phyloP scores from a whole-genome alignment of 1,284 basidiomycete species.

The Schizophyllum amplum region DNA sequence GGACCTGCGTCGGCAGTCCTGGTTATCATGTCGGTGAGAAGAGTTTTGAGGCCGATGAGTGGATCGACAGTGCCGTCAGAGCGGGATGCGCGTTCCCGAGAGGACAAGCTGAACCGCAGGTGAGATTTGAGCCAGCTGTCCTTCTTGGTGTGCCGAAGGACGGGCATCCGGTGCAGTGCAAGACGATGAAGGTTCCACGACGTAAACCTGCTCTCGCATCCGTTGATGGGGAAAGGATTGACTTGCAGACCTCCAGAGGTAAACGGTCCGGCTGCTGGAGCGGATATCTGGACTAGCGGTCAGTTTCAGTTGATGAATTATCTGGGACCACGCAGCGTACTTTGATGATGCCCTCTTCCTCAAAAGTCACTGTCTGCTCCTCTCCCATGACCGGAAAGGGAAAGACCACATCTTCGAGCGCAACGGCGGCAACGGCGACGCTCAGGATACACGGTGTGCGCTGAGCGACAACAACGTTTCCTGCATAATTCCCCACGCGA shows the following conservation, averaged over 20 bases:
- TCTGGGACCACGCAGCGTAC: constrained; percentile 12
- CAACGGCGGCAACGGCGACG: constrained; percentile 17
- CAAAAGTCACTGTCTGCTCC: constrained; percentile 20
- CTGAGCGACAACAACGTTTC: constrained; percentile 20
- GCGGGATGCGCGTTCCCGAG: constrained; percentile 16
- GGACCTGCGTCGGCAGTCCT: constrained; percentile 12
- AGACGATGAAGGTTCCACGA: constrained; percentile 25
- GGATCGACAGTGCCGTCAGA: constrained; percentile 8
- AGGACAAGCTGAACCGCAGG: constrained; percentile 20
- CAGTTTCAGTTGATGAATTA: not conserved
- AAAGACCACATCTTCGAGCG: constrained; percentile 19
- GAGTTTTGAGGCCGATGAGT: constrained; percentile 21
- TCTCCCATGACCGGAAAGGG: constrained; percentile 26
- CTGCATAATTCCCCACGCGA: constrained; percentile 17
- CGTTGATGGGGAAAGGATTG: constrained; percentile 19
- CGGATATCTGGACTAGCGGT: constrained; percentile 17
- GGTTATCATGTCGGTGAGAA: constrained; percentile 18
- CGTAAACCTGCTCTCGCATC: constrained; percentile 1
- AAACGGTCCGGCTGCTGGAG: constrained; percentile 18
- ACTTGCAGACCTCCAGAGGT: constrained; percentile 20
- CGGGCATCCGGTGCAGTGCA: constrained; percentile 17
- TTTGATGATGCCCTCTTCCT: constrained; percentile 24
- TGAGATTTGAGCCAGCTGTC: constrained; percentile 20
- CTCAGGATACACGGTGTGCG: constrained; percentile 25
- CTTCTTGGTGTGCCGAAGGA: constrained; percentile 11